Base-by-base conservation (phyloP, 129 eudicot species). In the Flaveria sonorensis region DNA sequence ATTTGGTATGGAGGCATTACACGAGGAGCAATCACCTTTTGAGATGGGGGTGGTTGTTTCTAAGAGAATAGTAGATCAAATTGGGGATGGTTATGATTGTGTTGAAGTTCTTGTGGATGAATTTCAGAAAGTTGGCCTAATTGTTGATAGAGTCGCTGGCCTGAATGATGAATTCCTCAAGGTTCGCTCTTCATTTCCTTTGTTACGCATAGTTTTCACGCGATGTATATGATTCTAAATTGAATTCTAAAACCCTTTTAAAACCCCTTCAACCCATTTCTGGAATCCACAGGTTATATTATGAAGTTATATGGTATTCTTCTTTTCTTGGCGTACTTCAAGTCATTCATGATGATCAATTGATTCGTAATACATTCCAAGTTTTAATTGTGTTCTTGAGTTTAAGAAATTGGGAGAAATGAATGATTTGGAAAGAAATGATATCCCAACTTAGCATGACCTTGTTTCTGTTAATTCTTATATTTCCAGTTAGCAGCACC, bases 21-120 rank as follows among this genome's bases (percentile, higher is more conserved):
- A 61, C 30, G 88, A 84, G 57, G 91, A 84, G 69, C 86, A 74
- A 42, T 5, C 61, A 48, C 74, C 81, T 59, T 94, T 84, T 85
- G 99, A 94, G 80, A 86, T 94, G 65, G 93, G 88, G 46, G 80
- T 94, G 61, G 99, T 87, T 74, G 81, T 91, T 77, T 86, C 90
- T 4, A 94, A 88, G 78, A 75, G 81, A 77, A 70, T 70, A 43
- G 79, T 23, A 24, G 86, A 84, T 16, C 77, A 70, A 57, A 73
- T 80, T 80, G 76, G 52, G 28, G 85, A 75, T 26, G 80, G 68
- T 6, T 32, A 18, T 80, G 88, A 87, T 84, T 92, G 90, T 86
- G 76, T 86, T 65, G 86, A 91, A 75, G 82, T 91, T 74, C 90
- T 94, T 57, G 87, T 89, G 66, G 83, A 78, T 57, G 88, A 91